Percentiles rank a stretch among this genome's conserved stretches.
Evolutionary conservation across 148 eudicot genomes (phyloP).

Genomic region (Vaccinium corymbosum): DNA sequence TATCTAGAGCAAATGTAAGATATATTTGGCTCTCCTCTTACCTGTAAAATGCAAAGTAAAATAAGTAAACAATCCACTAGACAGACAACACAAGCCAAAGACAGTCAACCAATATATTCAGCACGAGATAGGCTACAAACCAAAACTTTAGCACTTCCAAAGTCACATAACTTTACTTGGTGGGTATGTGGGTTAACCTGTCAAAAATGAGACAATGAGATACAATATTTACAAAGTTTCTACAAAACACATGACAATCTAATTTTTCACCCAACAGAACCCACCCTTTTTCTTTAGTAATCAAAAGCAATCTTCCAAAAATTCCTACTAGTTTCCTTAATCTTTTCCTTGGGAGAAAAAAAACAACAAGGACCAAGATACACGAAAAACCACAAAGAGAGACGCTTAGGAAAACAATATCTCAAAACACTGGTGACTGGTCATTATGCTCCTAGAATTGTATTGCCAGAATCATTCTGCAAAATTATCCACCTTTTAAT

Average conservation of each 20-base stretch:
- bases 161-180: constrained; percentile 78
- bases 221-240: background rate
- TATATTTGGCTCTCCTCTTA: constrained; percentile 91
- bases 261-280: background rate
- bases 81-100: background rate
- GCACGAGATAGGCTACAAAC: constrained; percentile 27
- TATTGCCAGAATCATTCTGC: background rate
- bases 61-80: background rate
- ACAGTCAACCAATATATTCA: background rate
- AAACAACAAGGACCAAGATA: background rate
- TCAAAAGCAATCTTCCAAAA: background rate
- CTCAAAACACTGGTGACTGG: background rate
- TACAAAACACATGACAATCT: too few relatives aligned
- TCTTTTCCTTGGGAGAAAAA: background rate
- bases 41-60: constrained; percentile 33
- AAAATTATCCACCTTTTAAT: background rate
- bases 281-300: background rate
- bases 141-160: constrained; percentile 95
- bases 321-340: background rate
- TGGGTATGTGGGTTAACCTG: constrained; percentile 92
- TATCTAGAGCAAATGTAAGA: constrained; percentile 91
- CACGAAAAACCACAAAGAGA: background rate
- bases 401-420: background rate
- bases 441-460: background rate
- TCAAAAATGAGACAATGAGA: background rate